Percentiles rank a stretch among this genome's conserved stretches.
Evolutionary conservation across 2,329 filamentous ascomycete genomes (phyloP).

Genomic region (Chaetothyriales sp.): DNA sequence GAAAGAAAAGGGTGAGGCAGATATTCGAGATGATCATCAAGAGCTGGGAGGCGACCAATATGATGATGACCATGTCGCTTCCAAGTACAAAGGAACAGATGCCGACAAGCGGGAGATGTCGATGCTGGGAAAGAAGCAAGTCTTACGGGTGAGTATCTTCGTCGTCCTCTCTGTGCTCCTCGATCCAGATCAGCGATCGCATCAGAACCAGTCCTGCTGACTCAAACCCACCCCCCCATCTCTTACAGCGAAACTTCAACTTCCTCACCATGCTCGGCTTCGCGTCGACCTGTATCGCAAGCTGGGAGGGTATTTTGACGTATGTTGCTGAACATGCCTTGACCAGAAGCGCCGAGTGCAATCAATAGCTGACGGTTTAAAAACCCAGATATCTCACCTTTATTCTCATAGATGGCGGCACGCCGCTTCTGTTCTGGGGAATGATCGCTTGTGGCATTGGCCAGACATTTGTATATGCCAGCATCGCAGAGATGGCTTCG

Average conservation of each 20-base stretch:
- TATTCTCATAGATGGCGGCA: conserved; percentile 32
- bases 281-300: conserved; percentile 28
- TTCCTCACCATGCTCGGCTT: conserved; percentile 33
- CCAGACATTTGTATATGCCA: conserved; percentile 25
- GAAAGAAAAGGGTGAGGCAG: neutral
- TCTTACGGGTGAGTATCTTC: conserved; percentile 21
- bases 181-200: no score
- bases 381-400: conserved; percentile 9
- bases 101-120: conserved; percentile 26
- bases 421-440: conserved; percentile 38
- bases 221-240: neutral
- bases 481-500: conserved; percentile 36
- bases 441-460: conserved; percentile 35
- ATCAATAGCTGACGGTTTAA: neutral
- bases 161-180: neutral
- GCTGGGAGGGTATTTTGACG: conserved; percentile 30
- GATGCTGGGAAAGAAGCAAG: conserved; percentile 25
- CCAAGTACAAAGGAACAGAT: conserved; percentile 24
- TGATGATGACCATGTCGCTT: conserved; percentile 18
- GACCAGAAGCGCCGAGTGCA: neutral
- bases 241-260: conserved; percentile 29
- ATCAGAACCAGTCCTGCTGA: neutral
- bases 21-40: neutral
- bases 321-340: conserved; percentile 12
- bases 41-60: neutral